A percentile compares a stretch with the other conserved stretches of the same genome.
Evolutionary conservation across 2,329 filamentous ascomycete species (phyloP).

Genomic region (Penicillium decumbens): DNA sequence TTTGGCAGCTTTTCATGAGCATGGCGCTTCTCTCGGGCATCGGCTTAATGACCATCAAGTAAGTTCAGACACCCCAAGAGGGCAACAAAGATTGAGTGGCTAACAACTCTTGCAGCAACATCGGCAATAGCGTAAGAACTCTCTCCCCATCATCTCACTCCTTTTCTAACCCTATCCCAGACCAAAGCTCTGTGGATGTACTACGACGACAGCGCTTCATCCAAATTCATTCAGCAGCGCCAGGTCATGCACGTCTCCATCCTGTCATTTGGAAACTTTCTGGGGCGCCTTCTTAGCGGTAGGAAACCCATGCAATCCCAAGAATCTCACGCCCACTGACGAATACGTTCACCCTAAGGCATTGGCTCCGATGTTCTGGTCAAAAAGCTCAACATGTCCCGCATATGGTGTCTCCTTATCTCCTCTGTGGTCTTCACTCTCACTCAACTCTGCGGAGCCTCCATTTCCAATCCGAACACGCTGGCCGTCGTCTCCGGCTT

Average conservation of each 20-base stretch:
- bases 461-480: slow-evolving; percentile 69
- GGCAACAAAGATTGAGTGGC: slow-evolving; percentile 11
- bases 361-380: slow-evolving; percentile 89
- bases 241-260: slow-evolving; percentile 93
- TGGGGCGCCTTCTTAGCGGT: slow-evolving; percentile 74
- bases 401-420: slow-evolving; percentile 83
- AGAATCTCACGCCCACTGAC: background rate
- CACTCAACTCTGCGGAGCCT: slow-evolving; percentile 72
- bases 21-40: slow-evolving; percentile 90
- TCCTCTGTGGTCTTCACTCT: slow-evolving; percentile 72
- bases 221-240: slow-evolving; percentile 70
- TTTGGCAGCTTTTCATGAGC: slow-evolving; percentile 85
- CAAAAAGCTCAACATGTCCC: slow-evolving; percentile 71
- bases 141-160: background rate
- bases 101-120: slow-evolving; percentile 62
- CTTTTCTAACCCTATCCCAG: slow-evolving; percentile 25
- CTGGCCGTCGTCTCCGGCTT: slow-evolving; percentile 75
- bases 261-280: slow-evolving; percentile 81
- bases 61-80: slow-evolving; percentile 34
- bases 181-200: slow-evolving; percentile 79
- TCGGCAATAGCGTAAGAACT: slow-evolving; percentile 69
- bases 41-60: slow-evolving; percentile 99
- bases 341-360: slow-evolving; percentile 43
- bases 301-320: slow-evolving; percentile 30
- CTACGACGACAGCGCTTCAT: slow-evolving; percentile 67